These are phyloP conservation scores for Penicillium odoratum DNA, from an alignment of 495 filamentous ascomycete species.

Conservation along the genomic window DNA sequence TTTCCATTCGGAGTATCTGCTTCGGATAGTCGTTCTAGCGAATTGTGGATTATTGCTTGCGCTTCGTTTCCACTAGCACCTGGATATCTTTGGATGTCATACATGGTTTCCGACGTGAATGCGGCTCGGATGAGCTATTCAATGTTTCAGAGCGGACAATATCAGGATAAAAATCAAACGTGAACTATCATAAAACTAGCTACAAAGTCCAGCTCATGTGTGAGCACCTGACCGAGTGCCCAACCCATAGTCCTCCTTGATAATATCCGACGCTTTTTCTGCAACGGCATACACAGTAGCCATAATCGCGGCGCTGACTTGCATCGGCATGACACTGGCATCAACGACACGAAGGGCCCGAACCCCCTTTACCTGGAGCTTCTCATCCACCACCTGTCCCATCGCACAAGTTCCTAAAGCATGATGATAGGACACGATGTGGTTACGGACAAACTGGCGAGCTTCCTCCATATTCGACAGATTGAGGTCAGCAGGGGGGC, in stretches of 20 bases:
- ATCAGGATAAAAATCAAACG: too few relatives aligned
- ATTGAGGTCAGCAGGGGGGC: neutral
- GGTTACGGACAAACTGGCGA: neutral
- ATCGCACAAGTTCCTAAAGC: conserved; percentile 46
- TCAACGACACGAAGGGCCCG: conserved; percentile 51
- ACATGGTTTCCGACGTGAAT: too few relatives aligned
- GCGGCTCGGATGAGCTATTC: too few relatives aligned
- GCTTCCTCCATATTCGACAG: neutral
- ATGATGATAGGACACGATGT: conserved; percentile 35
- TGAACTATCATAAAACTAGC: too few relatives aligned
- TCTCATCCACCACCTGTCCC: conserved; percentile 46
- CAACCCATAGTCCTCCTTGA: conserved; percentile 21
- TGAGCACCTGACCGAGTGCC: too few relatives aligned
- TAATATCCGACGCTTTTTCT: conserved; percentile 49
- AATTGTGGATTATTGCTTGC: too few relatives aligned
- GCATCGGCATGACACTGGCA: conserved; percentile 57
- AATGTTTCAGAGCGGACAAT: too few relatives aligned
- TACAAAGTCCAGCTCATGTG: too few relatives aligned
- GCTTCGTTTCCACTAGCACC: too few relatives aligned
- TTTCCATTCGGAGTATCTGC: too few relatives aligned
- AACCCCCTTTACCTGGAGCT: conserved; percentile 49
- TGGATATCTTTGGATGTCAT: too few relatives aligned
- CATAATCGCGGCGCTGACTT: conserved; percentile 51
- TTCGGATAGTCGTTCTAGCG: too few relatives aligned
- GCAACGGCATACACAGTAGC: conserved; percentile 59